Percentiles rank a stretch among this genome's conserved stretches.
phyloP scores from a whole-genome alignment of 768 basidiomycete genomes.

The Boletus rufocinnamomeus region DNA sequence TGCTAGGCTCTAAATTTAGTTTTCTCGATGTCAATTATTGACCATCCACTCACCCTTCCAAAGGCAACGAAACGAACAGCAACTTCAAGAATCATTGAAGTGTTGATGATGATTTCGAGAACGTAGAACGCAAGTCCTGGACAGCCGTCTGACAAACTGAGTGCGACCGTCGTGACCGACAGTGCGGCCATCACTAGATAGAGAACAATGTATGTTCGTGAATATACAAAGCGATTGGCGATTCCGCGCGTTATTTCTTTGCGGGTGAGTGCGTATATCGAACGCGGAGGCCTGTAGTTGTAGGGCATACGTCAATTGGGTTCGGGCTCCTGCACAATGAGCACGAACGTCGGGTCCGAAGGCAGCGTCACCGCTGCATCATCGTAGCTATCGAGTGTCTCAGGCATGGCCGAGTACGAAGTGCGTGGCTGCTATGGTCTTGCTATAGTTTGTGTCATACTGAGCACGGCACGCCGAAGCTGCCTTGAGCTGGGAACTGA shows the following conservation, averaged over 20 bases:
- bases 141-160: constrained; percentile 82
- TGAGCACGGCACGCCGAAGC: background rate
- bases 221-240: constrained; percentile 89
- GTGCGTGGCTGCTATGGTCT: constrained; percentile 4
- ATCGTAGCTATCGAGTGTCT: constrained; percentile 30
- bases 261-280: constrained; percentile 83
- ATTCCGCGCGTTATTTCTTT: constrained; percentile 82
- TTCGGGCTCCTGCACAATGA: constrained; percentile 11
- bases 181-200: constrained; percentile 89
- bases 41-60: constrained; percentile 65
- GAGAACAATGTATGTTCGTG: constrained; percentile 81
- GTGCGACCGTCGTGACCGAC: constrained; percentile 81
- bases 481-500: background rate
- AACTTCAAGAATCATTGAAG: constrained; percentile 93
- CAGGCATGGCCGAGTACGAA: constrained; percentile 38
- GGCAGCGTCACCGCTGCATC: constrained; percentile 38
- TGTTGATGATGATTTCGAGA: constrained; percentile 86
- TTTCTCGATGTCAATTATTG: background rate
- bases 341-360: constrained; percentile 34
- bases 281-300: constrained; percentile 62
- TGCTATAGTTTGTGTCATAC: constrained; percentile 10
- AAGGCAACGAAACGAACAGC: constrained; percentile 89
- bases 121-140: constrained; percentile 88
- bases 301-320: constrained; percentile 18
- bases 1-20: constrained; percentile 51